A percentile compares a stretch with the other conserved stretches of the same genome.
These are phyloP conservation scores for Pseudognaphalium luteoalbum DNA, from an alignment of 129 eudicot species.

Conservation along the genomic window DNA sequence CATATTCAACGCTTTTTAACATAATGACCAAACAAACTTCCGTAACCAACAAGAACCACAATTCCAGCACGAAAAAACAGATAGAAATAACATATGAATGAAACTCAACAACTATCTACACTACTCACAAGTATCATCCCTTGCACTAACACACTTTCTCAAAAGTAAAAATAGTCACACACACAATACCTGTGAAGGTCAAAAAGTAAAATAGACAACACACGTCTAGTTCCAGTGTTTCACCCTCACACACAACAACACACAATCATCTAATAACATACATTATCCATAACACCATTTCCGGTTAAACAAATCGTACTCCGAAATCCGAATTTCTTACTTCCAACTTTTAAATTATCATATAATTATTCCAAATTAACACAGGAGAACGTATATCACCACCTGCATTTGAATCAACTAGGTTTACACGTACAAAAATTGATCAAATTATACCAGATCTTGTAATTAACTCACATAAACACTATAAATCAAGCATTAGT, in stretches of 20 bases:
- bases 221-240: slow-evolving; percentile 30
- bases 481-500: slow-evolving; percentile 10
- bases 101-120: slow-evolving; percentile 14
- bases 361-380: too few species aligned
- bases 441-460: slow-evolving; percentile 28
- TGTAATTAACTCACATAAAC: slow-evolving; percentile 3
- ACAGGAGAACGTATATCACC: neutral
- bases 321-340: too few species aligned
- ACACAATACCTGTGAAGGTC: slow-evolving; percentile 26
- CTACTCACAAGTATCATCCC: slow-evolving; percentile 22
- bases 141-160: slow-evolving; percentile 11
- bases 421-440: neutral
- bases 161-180: slow-evolving; percentile 18
- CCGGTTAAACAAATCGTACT: neutral
- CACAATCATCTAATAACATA: neutral
- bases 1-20: neutral
- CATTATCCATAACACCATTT: slow-evolving; percentile 5
- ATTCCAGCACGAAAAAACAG: neutral
- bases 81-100: slow-evolving; percentile 13
- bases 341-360: neutral
- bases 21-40: slow-evolving; percentile 1
- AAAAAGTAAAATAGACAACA: slow-evolving; percentile 31
- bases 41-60: slow-evolving; percentile 14
- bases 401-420: too few species aligned
- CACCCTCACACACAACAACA: slow-evolving; percentile 18